A percentile compares a stretch with the other conserved stretches of the same genome.
Conservation (phyloP, 2,329 filamentous ascomycete genomes). For the Pyricularia sp. region DNA sequence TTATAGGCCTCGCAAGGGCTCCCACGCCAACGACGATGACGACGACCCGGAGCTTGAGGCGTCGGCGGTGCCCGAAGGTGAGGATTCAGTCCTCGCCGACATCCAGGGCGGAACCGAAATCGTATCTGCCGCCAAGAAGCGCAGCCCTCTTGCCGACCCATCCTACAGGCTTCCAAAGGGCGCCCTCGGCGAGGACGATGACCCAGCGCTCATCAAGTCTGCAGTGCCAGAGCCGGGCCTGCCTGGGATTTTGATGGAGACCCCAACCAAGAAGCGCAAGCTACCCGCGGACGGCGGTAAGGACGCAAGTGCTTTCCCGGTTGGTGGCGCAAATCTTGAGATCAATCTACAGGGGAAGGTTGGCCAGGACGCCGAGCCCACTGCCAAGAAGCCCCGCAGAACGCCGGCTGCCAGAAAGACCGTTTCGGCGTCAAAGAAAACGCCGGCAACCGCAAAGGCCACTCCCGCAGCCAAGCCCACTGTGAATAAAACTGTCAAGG, state of each 20-base stretch:
- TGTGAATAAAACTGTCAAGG: background rate
- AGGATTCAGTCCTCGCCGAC: background rate
- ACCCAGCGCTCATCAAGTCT: background rate
- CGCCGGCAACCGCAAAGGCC: background rate
- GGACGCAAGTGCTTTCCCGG: background rate
- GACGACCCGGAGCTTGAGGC: background rate
- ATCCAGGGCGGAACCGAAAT: background rate
- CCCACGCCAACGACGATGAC: background rate
- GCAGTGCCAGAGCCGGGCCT: background rate
- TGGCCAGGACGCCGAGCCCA: background rate
- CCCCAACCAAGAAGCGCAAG: background rate
- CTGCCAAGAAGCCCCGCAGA: background rate
- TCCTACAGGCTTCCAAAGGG: background rate
- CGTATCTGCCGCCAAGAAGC: background rate
- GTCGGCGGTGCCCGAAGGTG: background rate
- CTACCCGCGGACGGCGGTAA: background rate
- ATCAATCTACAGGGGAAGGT: background rate
- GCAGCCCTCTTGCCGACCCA: background rate
- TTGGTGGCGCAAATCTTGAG: background rate
- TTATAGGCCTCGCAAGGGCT: background rate
- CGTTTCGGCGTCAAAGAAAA: background rate
- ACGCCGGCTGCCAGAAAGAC: background rate
- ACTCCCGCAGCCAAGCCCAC: background rate
- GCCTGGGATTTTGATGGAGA: background rate
- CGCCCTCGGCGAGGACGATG: background rate